Conservation (phyloP, 176 grass and related monocot genomes). For the Hsuehochloa calcarea region DNA sequence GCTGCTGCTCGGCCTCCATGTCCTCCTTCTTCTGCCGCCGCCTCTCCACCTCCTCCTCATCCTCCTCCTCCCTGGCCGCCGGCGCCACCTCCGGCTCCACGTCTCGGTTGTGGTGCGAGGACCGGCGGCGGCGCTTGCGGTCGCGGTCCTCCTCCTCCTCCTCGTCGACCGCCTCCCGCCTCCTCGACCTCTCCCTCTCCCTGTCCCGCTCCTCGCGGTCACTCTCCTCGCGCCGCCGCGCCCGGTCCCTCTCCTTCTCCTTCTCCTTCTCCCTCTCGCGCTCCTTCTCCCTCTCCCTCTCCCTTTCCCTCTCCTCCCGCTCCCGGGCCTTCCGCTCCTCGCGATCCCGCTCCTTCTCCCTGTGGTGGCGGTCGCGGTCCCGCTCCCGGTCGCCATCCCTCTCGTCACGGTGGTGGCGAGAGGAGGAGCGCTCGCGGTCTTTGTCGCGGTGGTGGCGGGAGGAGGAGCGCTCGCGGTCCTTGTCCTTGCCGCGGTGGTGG, state of each 20-base stretch:
- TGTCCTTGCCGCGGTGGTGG: constrained; percentile 50
- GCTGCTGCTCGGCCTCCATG: constrained; percentile 78
- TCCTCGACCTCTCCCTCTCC: constrained; percentile 50
- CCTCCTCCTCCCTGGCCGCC: constrained; percentile 40
- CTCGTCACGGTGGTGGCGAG: constrained; percentile 41
- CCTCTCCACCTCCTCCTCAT: constrained; percentile 47
- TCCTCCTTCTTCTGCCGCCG: constrained; percentile 64
- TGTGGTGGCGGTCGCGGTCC: constrained; percentile 36
- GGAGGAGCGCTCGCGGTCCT: constrained; percentile 25
- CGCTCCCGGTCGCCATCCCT: constrained; percentile 45
- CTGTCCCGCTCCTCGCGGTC: constrained; percentile 45
- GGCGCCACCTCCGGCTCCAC: constrained; percentile 39
- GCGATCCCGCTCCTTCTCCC: constrained; percentile 30
- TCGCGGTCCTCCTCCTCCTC: constrained; percentile 49
- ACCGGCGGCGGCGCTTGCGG: constrained; percentile 62
- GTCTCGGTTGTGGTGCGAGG: constrained; percentile 49
- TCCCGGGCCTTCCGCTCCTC: constrained; percentile 42
- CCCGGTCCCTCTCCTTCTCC: constrained; percentile 42
- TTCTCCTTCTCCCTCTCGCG: constrained; percentile 30
- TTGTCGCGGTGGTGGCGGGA: constrained; percentile 31
- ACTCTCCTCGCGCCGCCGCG: constrained; percentile 50
- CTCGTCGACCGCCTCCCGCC: constrained; percentile 43
- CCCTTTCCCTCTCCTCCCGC: constrained; percentile 27
- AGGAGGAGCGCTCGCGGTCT: constrained; percentile 16
- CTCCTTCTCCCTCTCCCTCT: constrained; percentile 34